Evolutionary conservation across 2,329 filamentous ascomycete genomes (phyloP).

Genomic region (Paracorniculantispora psalliotae): DNA sequence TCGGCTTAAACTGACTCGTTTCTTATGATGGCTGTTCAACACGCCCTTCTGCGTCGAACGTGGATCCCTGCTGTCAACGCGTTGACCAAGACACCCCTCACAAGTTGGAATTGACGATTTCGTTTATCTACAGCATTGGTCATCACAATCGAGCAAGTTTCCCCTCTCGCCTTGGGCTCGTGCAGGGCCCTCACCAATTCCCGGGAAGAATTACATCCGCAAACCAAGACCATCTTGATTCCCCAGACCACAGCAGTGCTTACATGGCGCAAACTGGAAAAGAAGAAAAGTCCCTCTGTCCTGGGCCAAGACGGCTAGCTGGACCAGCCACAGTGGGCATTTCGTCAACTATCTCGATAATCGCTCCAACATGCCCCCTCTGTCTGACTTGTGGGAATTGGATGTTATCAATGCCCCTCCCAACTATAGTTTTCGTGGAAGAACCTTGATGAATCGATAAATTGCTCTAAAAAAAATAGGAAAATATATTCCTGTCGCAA

Average conservation of each 20-base stretch:
- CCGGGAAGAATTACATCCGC: background rate
- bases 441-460: background rate
- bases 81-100: background rate
- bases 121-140: background rate
- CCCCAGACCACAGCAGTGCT: background rate
- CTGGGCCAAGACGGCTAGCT: constrained; percentile 3
- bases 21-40: background rate
- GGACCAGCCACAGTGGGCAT: constrained; percentile 7
- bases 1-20: background rate
- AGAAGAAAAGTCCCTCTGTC: background rate
- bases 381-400: background rate
- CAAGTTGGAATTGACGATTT: background rate
- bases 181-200: background rate
- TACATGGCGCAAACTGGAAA: background rate
- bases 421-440: background rate
- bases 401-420: background rate
- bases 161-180: background rate
- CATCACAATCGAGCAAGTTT: background rate
- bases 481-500: background rate
- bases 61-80: background rate
- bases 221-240: background rate
- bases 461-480: background rate
- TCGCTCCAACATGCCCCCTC: background rate
- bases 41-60: background rate
- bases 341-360: background rate